Conservation (phyloP, 2,329 filamentous ascomycete species). For the Tolypocladium tropicale region DNA sequence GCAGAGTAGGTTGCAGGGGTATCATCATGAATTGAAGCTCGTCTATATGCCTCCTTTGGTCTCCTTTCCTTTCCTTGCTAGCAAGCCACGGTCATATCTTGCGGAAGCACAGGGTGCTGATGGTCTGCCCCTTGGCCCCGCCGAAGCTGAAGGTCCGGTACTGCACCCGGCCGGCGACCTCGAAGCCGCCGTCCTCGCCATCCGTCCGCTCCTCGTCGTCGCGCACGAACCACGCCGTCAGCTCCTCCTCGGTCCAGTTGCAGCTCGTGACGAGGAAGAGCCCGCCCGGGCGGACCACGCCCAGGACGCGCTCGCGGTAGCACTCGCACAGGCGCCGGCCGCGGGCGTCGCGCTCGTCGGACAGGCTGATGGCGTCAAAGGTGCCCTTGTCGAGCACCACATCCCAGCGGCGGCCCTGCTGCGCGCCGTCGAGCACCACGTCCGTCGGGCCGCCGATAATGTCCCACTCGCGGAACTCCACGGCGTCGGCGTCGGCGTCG, state of each 20-base stretch:
- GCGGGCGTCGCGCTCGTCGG: conserved; percentile 38
- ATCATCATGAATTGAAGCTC: not conserved
- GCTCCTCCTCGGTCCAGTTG: conserved; percentile 92
- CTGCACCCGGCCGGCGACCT: conserved; percentile 56
- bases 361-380: conserved; percentile 88
- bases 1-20: not conserved
- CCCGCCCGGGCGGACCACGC: conserved; percentile 59
- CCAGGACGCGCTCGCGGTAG: conserved; percentile 60
- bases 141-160: conserved; percentile 88
- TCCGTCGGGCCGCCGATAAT: conserved; percentile 37
- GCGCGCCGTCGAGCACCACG: conserved; percentile 19
- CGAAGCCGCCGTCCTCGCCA: conserved; percentile 33
- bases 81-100: conserved; percentile 19
- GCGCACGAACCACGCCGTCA: conserved; percentile 65
- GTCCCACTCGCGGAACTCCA: conserved; percentile 51
- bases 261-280: conserved; percentile 85
- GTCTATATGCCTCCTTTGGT: not conserved
- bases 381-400: conserved; percentile 96
- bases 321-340: conserved; percentile 59
- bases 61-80: too few relatives aligned
- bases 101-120: conserved; percentile 77
- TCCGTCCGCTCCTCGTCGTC: not conserved
- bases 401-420: conserved; percentile 60
- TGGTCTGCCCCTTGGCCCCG: conserved; percentile 76
- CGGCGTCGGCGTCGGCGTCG: conserved; percentile 10